Conservation (phyloP, 768 basidiomycete genomes). For the Leucocoprinus leucothites region DNA sequence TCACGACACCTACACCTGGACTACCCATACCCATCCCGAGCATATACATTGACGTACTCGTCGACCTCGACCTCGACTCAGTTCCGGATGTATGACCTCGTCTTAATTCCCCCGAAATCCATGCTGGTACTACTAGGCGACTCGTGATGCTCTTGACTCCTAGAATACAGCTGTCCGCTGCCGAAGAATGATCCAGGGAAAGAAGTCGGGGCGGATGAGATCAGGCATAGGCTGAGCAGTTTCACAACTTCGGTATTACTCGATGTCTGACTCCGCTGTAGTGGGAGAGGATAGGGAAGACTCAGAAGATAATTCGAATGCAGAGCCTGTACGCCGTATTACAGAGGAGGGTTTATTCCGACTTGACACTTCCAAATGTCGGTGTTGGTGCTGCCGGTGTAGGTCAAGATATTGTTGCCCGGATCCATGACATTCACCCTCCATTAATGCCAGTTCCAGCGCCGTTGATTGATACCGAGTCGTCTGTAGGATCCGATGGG, state of each 20-base stretch:
- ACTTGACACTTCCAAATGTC: slow-evolving; percentile 2
- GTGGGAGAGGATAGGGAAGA: too few species aligned
- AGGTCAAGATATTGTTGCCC: background rate
- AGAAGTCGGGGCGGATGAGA: background rate
- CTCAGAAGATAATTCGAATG: background rate
- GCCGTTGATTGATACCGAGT: too few species aligned
- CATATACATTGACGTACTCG: slow-evolving; percentile 8
- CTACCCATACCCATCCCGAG: slow-evolving; percentile 4
- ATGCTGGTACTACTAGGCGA: too few species aligned
- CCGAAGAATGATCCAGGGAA: too few species aligned
- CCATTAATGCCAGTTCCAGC: background rate
- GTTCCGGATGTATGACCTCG: background rate
- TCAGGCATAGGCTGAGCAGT: background rate
- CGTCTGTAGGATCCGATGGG: too few species aligned
- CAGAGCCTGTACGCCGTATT: background rate
- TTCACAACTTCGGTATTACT: background rate
- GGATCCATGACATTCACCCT: slow-evolving; percentile 1
- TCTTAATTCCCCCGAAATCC: too few species aligned
- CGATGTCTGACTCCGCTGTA: too few species aligned
- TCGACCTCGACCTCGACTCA: background rate
- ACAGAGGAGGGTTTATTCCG: background rate
- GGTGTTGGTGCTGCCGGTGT: background rate
- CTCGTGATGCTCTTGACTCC: too few species aligned
- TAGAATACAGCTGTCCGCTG: too few species aligned
- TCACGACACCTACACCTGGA: background rate